These are phyloP conservation scores for Verticillium nonalfalfae DNA, from an alignment of 2,329 filamentous ascomycete species.

Conservation along the genomic window DNA sequence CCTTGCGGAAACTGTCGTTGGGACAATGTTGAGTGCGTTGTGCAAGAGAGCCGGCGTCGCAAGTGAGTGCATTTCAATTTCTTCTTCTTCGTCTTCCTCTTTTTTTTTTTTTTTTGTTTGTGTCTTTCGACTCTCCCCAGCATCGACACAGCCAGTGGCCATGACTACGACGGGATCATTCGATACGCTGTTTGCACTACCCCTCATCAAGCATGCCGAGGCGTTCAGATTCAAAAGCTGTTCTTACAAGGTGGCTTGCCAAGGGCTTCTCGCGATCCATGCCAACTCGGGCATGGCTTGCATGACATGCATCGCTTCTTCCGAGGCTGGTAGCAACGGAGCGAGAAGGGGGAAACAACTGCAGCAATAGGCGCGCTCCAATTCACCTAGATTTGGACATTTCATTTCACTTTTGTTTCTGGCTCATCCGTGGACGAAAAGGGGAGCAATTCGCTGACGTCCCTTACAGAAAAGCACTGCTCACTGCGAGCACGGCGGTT, in stretches of 20 bases:
- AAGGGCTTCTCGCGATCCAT: background rate
- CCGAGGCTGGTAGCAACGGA: background rate
- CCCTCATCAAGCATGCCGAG: background rate
- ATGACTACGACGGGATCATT: background rate
- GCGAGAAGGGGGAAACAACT: background rate
- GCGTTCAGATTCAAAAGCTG: background rate
- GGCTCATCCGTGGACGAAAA: background rate
- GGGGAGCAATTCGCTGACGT: background rate
- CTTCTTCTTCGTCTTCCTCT: background rate
- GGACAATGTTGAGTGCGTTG: constrained; percentile 71
- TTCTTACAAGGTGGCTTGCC: background rate
- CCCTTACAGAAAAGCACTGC: constrained; percentile 34
- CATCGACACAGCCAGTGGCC: background rate
- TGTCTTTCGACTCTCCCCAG: background rate
- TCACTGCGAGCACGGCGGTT: constrained; percentile 27
- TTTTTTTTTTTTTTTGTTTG: too few species aligned
- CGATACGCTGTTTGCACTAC: background rate
- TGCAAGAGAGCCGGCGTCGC: constrained; percentile 77
- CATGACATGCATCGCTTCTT: background rate
- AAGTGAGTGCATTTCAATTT: constrained; percentile 42
- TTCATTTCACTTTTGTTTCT: background rate
- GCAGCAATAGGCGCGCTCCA: background rate
- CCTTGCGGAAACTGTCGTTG: constrained; percentile 84
- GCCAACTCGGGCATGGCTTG: background rate
- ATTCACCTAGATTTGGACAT: background rate